These are phyloP conservation scores for Xylariaceae sp. DNA, from an alignment of 2,329 filamentous ascomycete species.

Conservation along the genomic window DNA sequence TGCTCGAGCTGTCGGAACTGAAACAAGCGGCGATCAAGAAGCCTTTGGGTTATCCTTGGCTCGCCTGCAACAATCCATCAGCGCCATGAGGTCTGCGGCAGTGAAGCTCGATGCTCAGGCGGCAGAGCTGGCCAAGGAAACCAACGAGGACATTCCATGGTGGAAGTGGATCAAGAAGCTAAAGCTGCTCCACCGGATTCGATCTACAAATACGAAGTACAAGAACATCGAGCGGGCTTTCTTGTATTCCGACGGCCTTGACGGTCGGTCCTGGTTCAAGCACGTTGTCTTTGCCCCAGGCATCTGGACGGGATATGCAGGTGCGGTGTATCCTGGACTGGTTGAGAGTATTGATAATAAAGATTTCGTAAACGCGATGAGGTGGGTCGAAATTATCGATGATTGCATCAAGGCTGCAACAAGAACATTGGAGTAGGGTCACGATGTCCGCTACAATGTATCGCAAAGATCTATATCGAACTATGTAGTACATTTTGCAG, in stretches of 20 bases:
- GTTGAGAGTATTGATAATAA: conserved; percentile 58
- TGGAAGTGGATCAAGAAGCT: conserved; percentile 71
- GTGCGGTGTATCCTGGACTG: conserved; percentile 61
- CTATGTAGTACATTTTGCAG: too few species aligned
- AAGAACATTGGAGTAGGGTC: conserved; percentile 27
- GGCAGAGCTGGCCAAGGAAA: conserved; percentile 30
- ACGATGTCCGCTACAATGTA: too few species aligned
- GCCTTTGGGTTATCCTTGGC: conserved; percentile 36
- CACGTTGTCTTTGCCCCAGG: conserved; percentile 92
- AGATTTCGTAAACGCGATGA: conserved; percentile 53
- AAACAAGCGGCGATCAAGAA: conserved; percentile 30
- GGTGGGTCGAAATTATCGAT: conserved; percentile 58
- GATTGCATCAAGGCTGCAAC: conserved; percentile 44
- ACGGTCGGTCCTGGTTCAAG: conserved; percentile 84
- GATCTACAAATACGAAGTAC: conserved; percentile 71
- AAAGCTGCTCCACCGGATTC: conserved; percentile 58
- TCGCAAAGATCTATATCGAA: too few species aligned
- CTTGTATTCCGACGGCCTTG: conserved; percentile 69
- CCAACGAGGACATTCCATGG: conserved; percentile 61
- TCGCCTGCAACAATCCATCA: conserved; percentile 32
- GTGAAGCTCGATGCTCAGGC: conserved; percentile 42
- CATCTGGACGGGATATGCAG: conserved; percentile 85
- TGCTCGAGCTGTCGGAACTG: conserved; percentile 15
- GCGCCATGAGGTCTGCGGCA: conserved; percentile 33
- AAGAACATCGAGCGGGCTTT: conserved; percentile 81